Evolutionary conservation across 371 early-diverging fungal genomes (phyloP).

Genomic region (Rhizopus microsporus): DNA sequence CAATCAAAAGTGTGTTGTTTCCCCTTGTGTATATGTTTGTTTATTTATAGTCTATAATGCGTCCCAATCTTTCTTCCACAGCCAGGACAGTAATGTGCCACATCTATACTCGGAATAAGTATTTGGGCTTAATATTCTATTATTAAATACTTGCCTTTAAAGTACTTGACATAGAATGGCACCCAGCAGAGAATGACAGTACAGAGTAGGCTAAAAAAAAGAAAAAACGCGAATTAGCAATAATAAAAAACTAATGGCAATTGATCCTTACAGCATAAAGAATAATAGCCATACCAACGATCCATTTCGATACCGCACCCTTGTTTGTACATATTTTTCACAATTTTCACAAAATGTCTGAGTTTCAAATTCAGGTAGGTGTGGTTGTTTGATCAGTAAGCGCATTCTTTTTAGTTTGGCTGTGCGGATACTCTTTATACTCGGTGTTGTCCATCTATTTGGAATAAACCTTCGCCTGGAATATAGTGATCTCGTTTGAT

Average conservation of each 20-base stretch:
- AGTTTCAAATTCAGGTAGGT: constrained; percentile 44
- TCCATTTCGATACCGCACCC: constrained; percentile 42
- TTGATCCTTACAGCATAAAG: constrained; percentile 34
- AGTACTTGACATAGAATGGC: constrained; percentile 50
- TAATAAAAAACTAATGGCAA: constrained; percentile 1
- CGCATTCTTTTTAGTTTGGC: constrained; percentile 18
- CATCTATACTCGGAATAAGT: constrained; percentile 22
- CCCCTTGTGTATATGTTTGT: no score
- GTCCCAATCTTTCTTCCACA: constrained; percentile 36
- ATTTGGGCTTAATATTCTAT: neutral
- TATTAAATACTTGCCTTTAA: constrained; percentile 33
- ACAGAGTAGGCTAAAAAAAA: constrained; percentile 29
- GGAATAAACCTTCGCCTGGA: no score
- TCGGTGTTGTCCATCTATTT: no score
- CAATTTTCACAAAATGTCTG: constrained; percentile 35
- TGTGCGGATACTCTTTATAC: neutral
- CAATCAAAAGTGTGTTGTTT: no score
- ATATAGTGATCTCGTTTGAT: no score
- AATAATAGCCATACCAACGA: constrained; percentile 36
- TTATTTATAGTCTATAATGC: constrained; percentile 22
- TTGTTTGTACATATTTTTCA: constrained; percentile 38
- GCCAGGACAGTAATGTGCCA: constrained; percentile 44
- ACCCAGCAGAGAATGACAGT: constrained; percentile 46
- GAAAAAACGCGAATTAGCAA: neutral
- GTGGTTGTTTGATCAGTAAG: constrained; percentile 19